These are phyloP conservation scores for Boeremia lycopersici DNA, from an alignment of 2,329 filamentous ascomycete species.

Conservation along the genomic window DNA sequence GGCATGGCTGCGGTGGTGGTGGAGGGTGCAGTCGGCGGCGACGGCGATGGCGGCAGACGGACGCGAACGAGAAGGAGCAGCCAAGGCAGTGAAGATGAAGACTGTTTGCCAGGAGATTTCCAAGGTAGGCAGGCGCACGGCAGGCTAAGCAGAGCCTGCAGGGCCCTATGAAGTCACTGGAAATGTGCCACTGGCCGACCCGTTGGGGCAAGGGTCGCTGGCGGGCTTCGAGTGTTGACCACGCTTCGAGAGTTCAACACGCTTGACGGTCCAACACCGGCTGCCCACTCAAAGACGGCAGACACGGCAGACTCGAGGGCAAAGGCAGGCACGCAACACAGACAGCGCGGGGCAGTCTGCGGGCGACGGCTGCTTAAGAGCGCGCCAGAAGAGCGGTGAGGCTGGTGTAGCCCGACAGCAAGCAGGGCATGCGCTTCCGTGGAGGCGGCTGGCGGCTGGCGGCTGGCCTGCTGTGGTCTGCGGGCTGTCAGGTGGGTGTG, in stretches of 20 bases:
- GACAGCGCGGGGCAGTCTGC: background rate
- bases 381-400: slow-evolving; percentile 13
- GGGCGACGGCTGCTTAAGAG: slow-evolving; percentile 3
- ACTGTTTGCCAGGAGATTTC: background rate
- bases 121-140: slow-evolving; percentile 9
- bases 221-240: background rate
- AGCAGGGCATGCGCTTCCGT: slow-evolving; percentile 13
- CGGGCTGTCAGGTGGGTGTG: slow-evolving; percentile 5
- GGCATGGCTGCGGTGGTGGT: slow-evolving; percentile 25
- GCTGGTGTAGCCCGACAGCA: slow-evolving; percentile 3
- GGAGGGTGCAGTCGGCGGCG: slow-evolving; percentile 3
- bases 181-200: slow-evolving; percentile 7
- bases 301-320: background rate
- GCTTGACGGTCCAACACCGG: background rate
- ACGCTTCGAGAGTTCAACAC: background rate
- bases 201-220: slow-evolving; percentile 9
- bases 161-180: slow-evolving; percentile 12
- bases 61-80: slow-evolving; percentile 1
- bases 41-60: slow-evolving; percentile 6
- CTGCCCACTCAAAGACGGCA: background rate
- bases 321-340: background rate
- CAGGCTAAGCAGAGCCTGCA: slow-evolving; percentile 9
- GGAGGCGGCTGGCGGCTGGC: slow-evolving; percentile 5
- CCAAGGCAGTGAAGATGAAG: slow-evolving; percentile 3
- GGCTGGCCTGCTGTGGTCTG: background rate